phyloP scores from a whole-genome alignment of 306 rosid species.

The Ormosia semicastrata region DNA sequence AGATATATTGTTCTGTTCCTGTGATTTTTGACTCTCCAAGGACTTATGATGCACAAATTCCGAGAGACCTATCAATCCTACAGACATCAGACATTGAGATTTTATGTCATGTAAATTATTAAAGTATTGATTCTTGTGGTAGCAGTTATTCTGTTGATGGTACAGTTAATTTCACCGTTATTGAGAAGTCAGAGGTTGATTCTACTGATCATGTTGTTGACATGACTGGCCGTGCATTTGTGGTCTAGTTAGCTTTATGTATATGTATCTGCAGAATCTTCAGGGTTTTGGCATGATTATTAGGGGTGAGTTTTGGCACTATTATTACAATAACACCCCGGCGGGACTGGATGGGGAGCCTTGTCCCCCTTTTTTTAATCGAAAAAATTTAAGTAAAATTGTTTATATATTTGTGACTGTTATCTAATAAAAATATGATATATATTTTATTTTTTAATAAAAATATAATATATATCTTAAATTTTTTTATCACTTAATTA shows the following conservation, averaged over 20 bases:
- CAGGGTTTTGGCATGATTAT: slow-evolving; percentile 28
- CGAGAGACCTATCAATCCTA: slow-evolving; percentile 37
- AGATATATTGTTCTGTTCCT: slow-evolving; percentile 56
- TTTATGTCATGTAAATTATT: slow-evolving; percentile 25
- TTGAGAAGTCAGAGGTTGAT: slow-evolving; percentile 46
- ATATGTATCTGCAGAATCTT: slow-evolving; percentile 51
- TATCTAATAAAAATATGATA: too few species aligned
- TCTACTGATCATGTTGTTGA: slow-evolving; percentile 29
- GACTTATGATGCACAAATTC: slow-evolving; percentile 49
- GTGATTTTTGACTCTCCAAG: slow-evolving; percentile 37
- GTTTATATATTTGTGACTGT: too few species aligned
- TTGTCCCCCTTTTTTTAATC: too few species aligned
- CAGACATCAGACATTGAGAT: slow-evolving; percentile 20
- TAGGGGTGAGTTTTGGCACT: too few species aligned
- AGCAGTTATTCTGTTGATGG: slow-evolving; percentile 61
- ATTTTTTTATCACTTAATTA: too few species aligned
- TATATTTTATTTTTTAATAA: too few species aligned
- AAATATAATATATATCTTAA: too few species aligned
- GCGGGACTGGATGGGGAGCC: too few species aligned
- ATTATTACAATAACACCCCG: too few species aligned
- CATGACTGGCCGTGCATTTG: slow-evolving; percentile 38
- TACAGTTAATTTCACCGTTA: slow-evolving; percentile 46
- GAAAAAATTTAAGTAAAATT: too few species aligned
- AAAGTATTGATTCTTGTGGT: slow-evolving; percentile 37
- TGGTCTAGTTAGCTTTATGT: slow-evolving; percentile 29